Conservation (phyloP, 2,329 filamentous ascomycete genomes). For the Dryadomyces sulphureus region DNA sequence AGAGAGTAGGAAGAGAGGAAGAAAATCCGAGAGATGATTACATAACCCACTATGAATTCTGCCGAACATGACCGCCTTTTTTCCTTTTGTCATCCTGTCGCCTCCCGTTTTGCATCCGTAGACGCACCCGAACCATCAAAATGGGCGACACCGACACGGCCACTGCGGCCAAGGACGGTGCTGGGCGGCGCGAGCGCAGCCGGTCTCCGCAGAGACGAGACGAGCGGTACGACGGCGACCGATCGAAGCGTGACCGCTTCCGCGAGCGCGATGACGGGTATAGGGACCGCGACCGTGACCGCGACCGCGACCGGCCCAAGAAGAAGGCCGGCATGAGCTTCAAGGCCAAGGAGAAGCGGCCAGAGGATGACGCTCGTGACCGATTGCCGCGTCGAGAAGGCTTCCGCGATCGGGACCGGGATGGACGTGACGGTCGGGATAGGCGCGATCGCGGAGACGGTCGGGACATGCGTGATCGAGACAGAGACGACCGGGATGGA, state of each 20-base stretch:
- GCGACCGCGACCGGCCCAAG: slow-evolving; percentile 10
- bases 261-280: slow-evolving; percentile 7
- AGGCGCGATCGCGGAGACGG: slow-evolving; percentile 12
- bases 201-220: slow-evolving; percentile 2
- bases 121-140: background rate
- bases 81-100: background rate
- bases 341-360: slow-evolving; percentile 42
- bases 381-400: slow-evolving; percentile 20
- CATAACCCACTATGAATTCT: background rate
- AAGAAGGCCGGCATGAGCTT: slow-evolving; percentile 28
- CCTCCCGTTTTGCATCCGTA: background rate
- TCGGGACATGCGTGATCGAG: slow-evolving; percentile 14
- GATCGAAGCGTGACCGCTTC: background rate
- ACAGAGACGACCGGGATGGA: slow-evolving; percentile 12
- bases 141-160: background rate
- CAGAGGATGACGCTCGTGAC: slow-evolving; percentile 24
- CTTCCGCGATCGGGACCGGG: slow-evolving; percentile 11
- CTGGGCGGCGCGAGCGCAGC: background rate
- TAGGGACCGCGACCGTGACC: slow-evolving; percentile 14
- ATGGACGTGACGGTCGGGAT: slow-evolving; percentile 17
- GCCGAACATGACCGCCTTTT: slow-evolving; percentile 3
- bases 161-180: background rate
- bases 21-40: background rate
- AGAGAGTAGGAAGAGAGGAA: no score
- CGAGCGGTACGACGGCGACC: background rate